Base-by-base conservation (phyloP, 2,329 filamentous ascomycete genomes). In the Fusarium sp. region DNA sequence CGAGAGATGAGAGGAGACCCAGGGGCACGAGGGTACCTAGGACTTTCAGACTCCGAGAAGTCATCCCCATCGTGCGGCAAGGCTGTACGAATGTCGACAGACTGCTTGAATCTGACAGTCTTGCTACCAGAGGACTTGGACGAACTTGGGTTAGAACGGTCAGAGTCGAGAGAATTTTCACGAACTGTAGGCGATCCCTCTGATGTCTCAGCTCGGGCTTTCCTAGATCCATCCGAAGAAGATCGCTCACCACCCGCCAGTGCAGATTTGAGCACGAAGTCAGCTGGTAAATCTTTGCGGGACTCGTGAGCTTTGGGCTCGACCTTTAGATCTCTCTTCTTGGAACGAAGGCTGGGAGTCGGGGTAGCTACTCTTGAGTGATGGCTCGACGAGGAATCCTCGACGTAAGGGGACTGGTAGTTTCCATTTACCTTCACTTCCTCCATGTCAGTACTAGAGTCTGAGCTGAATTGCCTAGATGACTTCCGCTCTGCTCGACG, bases 401-500 rank as follows among this genome's bases (percentile, higher is more conserved):
- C 76, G 25, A 78, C 67, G 46, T 76, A 77, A 27, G 76, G 76
- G 12, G 75, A 45, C 30, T 67, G 72, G 40, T 77, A 77, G 48
- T 66, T 70, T 10, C 46, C 49, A 18, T 46, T 24, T 12, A 18
- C 24, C 34, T 54, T 58, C 13, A 16, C 16, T 10, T 47, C 34
- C 12, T 52, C 40, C 11, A 8, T 24, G 24, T 38, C 32, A 24
- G 27, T 25, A 9, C 20, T 55, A 3, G 67, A 59, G 38, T 74
- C 71, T 18, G 69, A 58, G 25, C 73, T 73, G 10, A 68, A 25
- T 27, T 69, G 70, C 12, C 73, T 34, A 3, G 65, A 62, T 12
- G 69, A 60, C 13, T 67, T 68, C 25, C 78, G 65, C 45, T 79
- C 71, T 22, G 74, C 75, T 53, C 78, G 72, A 13, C 78, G 76